These are phyloP conservation scores for Pichia cactophila DNA, from an alignment of 1,139 yeast species.

Conservation along the genomic window DNA sequence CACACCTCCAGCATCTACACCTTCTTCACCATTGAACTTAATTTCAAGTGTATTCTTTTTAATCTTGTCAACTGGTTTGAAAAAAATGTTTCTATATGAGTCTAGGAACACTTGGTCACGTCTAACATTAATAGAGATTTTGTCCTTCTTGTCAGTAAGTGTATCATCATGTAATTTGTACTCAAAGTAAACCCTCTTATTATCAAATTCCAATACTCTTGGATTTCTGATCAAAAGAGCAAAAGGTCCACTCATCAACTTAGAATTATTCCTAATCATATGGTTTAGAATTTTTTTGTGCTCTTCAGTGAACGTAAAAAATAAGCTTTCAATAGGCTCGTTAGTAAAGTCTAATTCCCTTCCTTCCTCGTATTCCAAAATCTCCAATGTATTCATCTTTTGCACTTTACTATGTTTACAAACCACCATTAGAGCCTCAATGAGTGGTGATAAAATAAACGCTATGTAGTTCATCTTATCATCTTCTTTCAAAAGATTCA, in stretches of 20 bases:
- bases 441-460: conserved; percentile 74
- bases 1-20: conserved; percentile 98
- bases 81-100: conserved; percentile 77
- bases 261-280: conserved; percentile 88
- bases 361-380: conserved; percentile 53
- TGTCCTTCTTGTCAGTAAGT: conserved; percentile 33
- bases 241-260: conserved; percentile 94
- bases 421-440: conserved; percentile 91
- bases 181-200: conserved; percentile 80
- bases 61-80: conserved; percentile 71
- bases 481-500: conserved; percentile 51
- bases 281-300: conserved; percentile 85
- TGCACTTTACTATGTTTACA: conserved; percentile 79
- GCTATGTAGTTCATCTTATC: conserved; percentile 54
- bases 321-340: conserved; percentile 72
- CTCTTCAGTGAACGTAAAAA: conserved; percentile 83
- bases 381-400: conserved; percentile 55
- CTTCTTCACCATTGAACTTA: conserved; percentile 85
- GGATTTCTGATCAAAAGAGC: conserved; percentile 86
- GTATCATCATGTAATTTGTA: conserved; percentile 52
- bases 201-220: conserved; percentile 87
- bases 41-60: conserved; percentile 69
- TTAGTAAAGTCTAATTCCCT: conserved; percentile 57
- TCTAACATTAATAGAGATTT: conserved; percentile 60
- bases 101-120: conserved; percentile 91